Evolutionary conservation across 257 asterid species (phyloP).

Genomic region (Solanum bukasovii): DNA sequence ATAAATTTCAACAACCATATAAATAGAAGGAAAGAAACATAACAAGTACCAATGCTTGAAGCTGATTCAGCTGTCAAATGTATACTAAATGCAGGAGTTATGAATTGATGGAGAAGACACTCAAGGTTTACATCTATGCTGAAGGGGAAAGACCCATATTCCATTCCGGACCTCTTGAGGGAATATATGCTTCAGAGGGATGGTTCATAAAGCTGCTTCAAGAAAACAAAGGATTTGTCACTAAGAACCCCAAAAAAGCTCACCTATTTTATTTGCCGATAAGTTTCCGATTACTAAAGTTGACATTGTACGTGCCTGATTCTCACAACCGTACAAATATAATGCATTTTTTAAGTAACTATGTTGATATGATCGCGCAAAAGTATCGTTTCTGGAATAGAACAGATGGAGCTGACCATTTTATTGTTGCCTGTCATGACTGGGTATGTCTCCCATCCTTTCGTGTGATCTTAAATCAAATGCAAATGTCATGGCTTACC

Average conservation of each 20-base stretch:
- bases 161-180: conserved; percentile 32
- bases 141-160: conserved; percentile 35
- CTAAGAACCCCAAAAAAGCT: conserved; percentile 28
- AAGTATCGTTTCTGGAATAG: conserved; percentile 53
- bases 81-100: conserved; percentile 24
- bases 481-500: background rate
- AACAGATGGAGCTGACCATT: conserved; percentile 50
- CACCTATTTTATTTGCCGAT: conserved; percentile 55
- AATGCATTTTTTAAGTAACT: conserved; percentile 16
- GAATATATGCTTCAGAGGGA: conserved; percentile 58
- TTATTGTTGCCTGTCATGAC: conserved; percentile 58
- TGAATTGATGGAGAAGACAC: conserved; percentile 24
- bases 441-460: conserved; percentile 27
- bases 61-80: background rate
- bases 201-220: conserved; percentile 51
- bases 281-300: conserved; percentile 39
- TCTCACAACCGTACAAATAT: conserved; percentile 39
- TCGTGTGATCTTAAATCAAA: background rate
- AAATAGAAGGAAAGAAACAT: background rate
- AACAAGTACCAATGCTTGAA: background rate
- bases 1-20: background rate
- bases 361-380: conserved; percentile 14
- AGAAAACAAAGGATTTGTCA: conserved; percentile 26
- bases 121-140: conserved; percentile 22
- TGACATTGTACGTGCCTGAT: conserved; percentile 30